These are phyloP conservation scores for Lachancea sp. DNA, from an alignment of 805 yeast species.

Conservation along the genomic window DNA sequence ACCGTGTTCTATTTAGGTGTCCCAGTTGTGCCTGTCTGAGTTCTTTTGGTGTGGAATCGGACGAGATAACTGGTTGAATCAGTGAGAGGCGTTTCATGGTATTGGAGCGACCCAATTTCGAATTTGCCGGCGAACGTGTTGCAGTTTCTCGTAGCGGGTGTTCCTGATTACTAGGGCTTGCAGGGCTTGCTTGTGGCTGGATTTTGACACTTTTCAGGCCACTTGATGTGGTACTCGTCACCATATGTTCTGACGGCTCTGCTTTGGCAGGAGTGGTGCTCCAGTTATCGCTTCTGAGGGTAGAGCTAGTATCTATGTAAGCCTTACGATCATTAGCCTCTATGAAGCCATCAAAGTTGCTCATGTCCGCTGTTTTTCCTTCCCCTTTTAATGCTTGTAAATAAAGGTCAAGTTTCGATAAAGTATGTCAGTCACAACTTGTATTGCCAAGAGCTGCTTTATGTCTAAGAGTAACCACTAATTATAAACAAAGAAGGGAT, in stretches of 20 bases:
- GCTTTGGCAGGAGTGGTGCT: neutral
- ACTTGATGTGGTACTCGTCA: neutral
- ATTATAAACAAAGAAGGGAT: no score
- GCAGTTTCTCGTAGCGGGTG: conserved; percentile 11
- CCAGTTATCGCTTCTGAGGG: conserved; percentile 13
- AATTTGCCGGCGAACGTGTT: neutral
- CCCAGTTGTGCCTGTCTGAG: conserved; percentile 1
- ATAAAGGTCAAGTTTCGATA: neutral
- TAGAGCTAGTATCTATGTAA: conserved; percentile 34
- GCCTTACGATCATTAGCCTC: conserved; percentile 31
- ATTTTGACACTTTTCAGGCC: conserved; percentile 1
- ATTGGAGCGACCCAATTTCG: conserved; percentile 7
- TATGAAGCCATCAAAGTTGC: conserved; percentile 35
- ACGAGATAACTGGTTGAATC: conserved; percentile 10
- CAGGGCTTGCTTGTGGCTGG: conserved; percentile 21
- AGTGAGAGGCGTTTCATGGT: conserved; percentile 9
- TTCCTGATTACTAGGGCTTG: conserved; percentile 15
- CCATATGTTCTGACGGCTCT: neutral
- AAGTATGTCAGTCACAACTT: no score
- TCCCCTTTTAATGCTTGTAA: neutral
- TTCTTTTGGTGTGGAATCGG: conserved; percentile 6
- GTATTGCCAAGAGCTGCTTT: no score
- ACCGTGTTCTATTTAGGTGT: conserved; percentile 16
- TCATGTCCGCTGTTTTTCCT: conserved; percentile 12
- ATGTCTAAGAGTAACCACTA: no score